These are phyloP conservation scores for Neurospora sp. DNA, from an alignment of 495 filamentous ascomycete genomes.

Conservation along the genomic window DNA sequence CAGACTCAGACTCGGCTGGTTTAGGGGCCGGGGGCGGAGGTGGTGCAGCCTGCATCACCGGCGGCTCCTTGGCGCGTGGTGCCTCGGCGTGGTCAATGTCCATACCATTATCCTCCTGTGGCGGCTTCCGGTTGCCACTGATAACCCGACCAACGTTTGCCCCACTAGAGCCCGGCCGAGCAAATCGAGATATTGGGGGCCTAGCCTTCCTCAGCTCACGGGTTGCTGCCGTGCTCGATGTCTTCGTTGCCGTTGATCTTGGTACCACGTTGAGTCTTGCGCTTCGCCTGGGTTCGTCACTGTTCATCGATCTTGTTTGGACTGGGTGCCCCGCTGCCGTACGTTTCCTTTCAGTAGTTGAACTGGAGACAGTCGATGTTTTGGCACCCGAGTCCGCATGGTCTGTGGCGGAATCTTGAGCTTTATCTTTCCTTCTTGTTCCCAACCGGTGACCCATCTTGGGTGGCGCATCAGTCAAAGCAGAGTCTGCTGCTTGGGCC, in stretches of 20 bases:
- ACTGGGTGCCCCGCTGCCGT: constrained; percentile 76
- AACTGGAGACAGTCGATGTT: constrained; percentile 16
- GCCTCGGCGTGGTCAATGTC: constrained; percentile 49
- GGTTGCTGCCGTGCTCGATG: constrained; percentile 46
- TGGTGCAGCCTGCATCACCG: constrained; percentile 13
- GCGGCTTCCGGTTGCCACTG: constrained; percentile 70
- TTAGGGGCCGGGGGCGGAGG: constrained; percentile 20
- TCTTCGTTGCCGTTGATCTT: constrained; percentile 38
- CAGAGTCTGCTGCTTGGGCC: constrained; percentile 41
- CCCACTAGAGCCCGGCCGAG: constrained; percentile 41
- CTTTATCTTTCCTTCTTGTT: constrained; percentile 37
- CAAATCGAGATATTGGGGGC: constrained; percentile 46
- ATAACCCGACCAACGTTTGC: constrained; percentile 72
- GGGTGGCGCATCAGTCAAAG: constrained; percentile 51
- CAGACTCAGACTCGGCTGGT: constrained; percentile 35
- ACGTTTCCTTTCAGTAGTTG: constrained; percentile 58
- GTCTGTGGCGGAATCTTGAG: constrained; percentile 21
- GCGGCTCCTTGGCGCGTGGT: constrained; percentile 41
- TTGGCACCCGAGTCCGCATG: constrained; percentile 11
- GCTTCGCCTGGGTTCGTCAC: constrained; percentile 66
- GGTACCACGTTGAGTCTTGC: constrained; percentile 61
- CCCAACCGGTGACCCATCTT: constrained; percentile 48
- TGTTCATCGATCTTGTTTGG: constrained; percentile 43
- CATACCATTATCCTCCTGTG: constrained; percentile 47
- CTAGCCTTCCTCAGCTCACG: constrained; percentile 72